Evolutionary conservation across 2,329 filamentous ascomycete species (phyloP), one percentile per base, ranked within the genome.

Genomic region (Colletotrichum destructivum): DNA sequence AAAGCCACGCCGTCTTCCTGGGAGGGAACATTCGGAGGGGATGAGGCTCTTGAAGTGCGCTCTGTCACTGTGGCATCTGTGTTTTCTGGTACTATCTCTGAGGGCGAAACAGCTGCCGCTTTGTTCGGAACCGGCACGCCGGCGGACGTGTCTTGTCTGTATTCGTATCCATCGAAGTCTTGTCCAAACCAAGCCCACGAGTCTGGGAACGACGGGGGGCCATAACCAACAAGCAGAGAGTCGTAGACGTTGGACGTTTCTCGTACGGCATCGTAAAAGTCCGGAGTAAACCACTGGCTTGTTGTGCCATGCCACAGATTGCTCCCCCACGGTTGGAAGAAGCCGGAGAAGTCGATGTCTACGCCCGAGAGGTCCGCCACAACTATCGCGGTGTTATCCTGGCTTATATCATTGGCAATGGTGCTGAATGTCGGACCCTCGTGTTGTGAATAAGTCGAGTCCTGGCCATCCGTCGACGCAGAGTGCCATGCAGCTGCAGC

Each of bases 11-110:
- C 62, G 49, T 69, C 67, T 21, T 69, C 67, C 21, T 46, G 35
- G 2, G 62, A 61, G 4, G 67, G 62, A 2, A 69, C 44, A 15
- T 69, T 69, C 13, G 54, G 54, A 5, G 67, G 67, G 12, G 67
- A 69, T 13, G 38, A 16, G 11, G 18, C 46, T 31, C 67, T 44
- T 15, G 54, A 46, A 7, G 21, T 5, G 18, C 26, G 26, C 26
- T 26, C 26, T 4, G 5, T 23, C 9, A 63, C 51, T n/a, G 11
- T 16, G 6, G 9, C 11, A 5, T 40, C 38, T 13, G 35, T 21
- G n/a, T 35, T 42, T 13, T 15, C 49, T 5, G 38, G 26, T 26
- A 26, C 11, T 49, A 31, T 8, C 8, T 31, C 59, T 6, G n/a
- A 26, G 12, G 66, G 31, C 3, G 8, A 4, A 26, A 26, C 18